Evolutionary conservation across 345 rosid species (phyloP), one percentile per base, ranked within the genome.

Genomic region (Populus alba): DNA sequence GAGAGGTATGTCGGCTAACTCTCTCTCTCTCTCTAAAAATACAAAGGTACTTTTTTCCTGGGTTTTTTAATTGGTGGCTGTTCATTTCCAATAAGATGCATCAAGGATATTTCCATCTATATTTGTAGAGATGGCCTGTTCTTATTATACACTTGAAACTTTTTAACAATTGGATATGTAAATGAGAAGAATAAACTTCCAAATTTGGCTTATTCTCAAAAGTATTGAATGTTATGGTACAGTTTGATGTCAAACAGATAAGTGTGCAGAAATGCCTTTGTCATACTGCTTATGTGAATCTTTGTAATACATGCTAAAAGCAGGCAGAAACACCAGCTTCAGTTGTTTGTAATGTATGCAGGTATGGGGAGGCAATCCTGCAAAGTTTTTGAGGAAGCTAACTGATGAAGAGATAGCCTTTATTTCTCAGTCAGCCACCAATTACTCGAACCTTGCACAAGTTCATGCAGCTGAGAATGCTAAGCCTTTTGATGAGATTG

Each of bases 301-400:
- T 1, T 18, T 33, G 41, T 68, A 18, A 18, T 12, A 11, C 12
- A 22, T 39, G 51, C 47, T 68, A 23, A 38, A 43, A 68, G 13
- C 15, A 31, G 3, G 18, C 38, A 67, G 29, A n/a, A 59, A 59
- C 25, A 59, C 25, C 35, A 49, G 74, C 63, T 71, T 41, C 37
- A 2, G 15, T 16, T 66, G 61, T 15, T 68, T 38, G 47, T 43
- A 43, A 38, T 61, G 20, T 70, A 47, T 70, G 81, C 85, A 93
- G 99, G 90, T 95, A 45, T 95, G 97, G 98, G 99, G 90, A 86
- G 99, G 99, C 79, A 95, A 95, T 82, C 97, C 99, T 13, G 99
- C 98, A 74, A 92, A 83, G 86, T 95, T 95, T 81, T 85, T 95
- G 86, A 89, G 99, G 82, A 91, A 92, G 90, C 92, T 95, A 65